phyloP scores from a whole-genome alignment of 1,284 basidiomycete species.

The Sanghuangporus baumii region DNA sequence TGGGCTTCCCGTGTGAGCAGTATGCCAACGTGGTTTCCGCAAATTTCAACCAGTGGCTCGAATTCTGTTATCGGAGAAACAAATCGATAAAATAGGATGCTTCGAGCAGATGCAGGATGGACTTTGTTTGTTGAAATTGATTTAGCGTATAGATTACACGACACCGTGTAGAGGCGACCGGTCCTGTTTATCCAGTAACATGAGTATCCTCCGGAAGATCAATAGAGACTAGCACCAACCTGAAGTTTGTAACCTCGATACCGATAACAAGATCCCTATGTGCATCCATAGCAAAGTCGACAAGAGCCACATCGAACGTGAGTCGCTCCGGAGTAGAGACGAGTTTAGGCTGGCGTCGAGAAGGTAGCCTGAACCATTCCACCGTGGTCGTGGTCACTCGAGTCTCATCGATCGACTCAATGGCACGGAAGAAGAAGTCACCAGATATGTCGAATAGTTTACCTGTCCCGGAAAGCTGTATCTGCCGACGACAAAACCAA shows the following conservation, averaged over 20 bases:
- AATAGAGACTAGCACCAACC: neutral
- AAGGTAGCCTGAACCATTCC: slow-evolving; percentile 3
- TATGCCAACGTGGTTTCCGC: slow-evolving; percentile 13
- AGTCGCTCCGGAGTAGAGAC: neutral
- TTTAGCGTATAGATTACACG: neutral
- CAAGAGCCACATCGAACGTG: neutral
- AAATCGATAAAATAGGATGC: neutral
- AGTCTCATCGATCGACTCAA: neutral
- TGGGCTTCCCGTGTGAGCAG: neutral
- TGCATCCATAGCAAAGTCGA: slow-evolving; percentile 1
- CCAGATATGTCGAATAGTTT: slow-evolving; percentile 4
- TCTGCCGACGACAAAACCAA: slow-evolving; percentile 1
- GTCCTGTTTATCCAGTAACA: neutral
- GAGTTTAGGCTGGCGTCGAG: neutral
- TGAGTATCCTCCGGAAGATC: neutral
- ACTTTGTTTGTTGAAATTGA: slow-evolving; percentile 2
- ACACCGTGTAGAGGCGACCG: neutral
- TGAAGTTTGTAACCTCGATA: neutral
- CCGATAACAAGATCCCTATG: slow-evolving; percentile 2
- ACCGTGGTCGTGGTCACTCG: neutral
- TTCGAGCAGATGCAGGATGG: slow-evolving; percentile 1
- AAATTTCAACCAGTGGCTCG: neutral
- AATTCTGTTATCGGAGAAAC: neutral
- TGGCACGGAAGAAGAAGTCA: neutral
- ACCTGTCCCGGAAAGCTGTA: neutral